Conservation (phyloP, 768 basidiomycete species). For the Leccinum arenicola region DNA sequence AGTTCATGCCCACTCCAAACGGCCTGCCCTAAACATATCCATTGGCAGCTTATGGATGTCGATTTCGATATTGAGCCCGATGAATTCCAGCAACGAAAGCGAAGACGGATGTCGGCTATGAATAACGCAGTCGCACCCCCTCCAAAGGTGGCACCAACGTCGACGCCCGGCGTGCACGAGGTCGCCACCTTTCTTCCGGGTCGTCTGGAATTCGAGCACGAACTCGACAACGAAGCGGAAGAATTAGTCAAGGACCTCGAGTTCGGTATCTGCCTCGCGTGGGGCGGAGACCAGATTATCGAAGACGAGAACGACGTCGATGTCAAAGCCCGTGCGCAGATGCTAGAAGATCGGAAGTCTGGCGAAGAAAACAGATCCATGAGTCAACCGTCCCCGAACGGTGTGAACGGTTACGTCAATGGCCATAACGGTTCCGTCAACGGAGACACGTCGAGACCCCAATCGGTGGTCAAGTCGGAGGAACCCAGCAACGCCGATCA, state of each 20-base stretch:
- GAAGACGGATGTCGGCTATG: constrained; percentile 82
- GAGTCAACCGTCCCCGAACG: constrained; percentile 25
- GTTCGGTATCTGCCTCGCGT: constrained; percentile 84
- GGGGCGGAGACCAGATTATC: constrained; percentile 76
- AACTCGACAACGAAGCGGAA: constrained; percentile 96
- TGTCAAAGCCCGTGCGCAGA: constrained; percentile 50
- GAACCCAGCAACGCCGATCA: constrained; percentile 38
- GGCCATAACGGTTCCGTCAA: constrained; percentile 35
- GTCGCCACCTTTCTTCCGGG: constrained; percentile 92
- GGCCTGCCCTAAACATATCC: not conserved
- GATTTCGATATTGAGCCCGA: constrained; percentile 73
- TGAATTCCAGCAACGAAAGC: constrained; percentile 87
- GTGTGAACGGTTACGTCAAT: constrained; percentile 31
- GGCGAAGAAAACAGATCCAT: constrained; percentile 16
- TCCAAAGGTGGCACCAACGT: constrained; percentile 78
- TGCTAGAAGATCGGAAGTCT: constrained; percentile 38
- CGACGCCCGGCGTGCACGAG: constrained; percentile 90
- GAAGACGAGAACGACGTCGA: constrained; percentile 80
- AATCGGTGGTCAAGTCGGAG: constrained; percentile 38
- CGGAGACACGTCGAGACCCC: constrained; percentile 31
- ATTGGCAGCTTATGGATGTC: constrained; percentile 40
- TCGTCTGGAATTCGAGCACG: constrained; percentile 97
- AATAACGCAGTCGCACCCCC: constrained; percentile 52
- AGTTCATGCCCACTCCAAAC: constrained; percentile 3
- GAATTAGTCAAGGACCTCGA: constrained; percentile 94